These are phyloP conservation scores for Saraca asoca DNA, from an alignment of 331 rosid species.

Conservation along the genomic window DNA sequence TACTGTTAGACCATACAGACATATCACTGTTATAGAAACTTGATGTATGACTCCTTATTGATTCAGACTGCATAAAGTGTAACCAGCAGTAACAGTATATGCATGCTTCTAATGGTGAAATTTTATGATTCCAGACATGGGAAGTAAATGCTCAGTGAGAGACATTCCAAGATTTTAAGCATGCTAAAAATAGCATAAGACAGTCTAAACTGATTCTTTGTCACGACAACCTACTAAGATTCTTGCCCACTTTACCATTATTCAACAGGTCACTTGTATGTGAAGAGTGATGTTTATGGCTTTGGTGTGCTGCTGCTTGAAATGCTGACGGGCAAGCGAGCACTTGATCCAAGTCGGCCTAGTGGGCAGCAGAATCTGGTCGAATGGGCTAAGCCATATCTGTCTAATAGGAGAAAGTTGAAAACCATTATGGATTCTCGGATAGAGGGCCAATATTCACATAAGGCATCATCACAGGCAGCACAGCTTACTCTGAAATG, in stretches of 20 bases:
- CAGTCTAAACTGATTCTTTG: neutral
- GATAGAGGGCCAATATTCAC: conserved; percentile 72
- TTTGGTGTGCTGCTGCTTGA: conserved; percentile 91
- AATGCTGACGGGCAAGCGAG: conserved; percentile 70
- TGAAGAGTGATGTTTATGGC: conserved; percentile 89
- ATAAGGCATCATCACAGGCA: conserved; percentile 50
- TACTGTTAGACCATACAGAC: too few species aligned
- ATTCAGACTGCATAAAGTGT: neutral
- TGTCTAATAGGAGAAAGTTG: conserved; percentile 50
- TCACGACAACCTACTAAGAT: neutral
- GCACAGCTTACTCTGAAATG: conserved; percentile 66
- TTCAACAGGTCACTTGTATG: conserved; percentile 80
- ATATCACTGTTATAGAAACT: conserved; percentile 5
- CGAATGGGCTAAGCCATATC: conserved; percentile 70
- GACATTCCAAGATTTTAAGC: conserved; percentile 12
- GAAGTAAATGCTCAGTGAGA: too few species aligned
- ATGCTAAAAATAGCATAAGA: conserved; percentile 4
- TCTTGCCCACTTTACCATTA: neutral
- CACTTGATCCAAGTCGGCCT: conserved; percentile 53
- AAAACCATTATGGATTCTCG: conserved; percentile 54
- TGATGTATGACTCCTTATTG: conserved; percentile 1
- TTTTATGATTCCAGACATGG: neutral
- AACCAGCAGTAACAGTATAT: too few species aligned
- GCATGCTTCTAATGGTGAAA: too few species aligned
- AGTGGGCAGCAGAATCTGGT: conserved; percentile 58